These are phyloP conservation scores for Rhodomyrtus psidioides DNA, from an alignment of 441 rosid genomes.

Conservation along the genomic window DNA sequence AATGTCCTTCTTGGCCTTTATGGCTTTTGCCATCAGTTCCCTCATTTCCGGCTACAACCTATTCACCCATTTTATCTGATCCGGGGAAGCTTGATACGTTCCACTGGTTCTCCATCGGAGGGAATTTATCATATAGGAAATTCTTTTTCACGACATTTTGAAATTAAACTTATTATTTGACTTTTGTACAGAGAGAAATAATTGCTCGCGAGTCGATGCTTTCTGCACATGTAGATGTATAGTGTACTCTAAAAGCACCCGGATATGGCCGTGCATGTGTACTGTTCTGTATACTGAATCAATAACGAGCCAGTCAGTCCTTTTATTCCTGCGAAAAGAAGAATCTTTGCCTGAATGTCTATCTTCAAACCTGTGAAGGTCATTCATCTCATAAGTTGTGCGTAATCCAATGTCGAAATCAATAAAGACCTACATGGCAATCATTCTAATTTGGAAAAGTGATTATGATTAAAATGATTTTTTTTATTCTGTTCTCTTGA, in stretches of 20 bases:
- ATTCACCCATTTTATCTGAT: conserved; percentile 29
- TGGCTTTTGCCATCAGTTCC: conserved; percentile 69
- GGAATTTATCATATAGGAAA: neutral
- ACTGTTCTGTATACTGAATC: neutral
- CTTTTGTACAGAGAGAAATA: neutral
- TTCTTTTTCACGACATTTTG: neutral
- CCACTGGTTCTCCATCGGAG: neutral
- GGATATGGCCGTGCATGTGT: neutral
- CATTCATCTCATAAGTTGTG: neutral
- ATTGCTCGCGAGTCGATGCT: neutral
- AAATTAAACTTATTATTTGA: neutral
- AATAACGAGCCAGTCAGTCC: neutral
- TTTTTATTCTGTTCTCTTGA: too few species aligned
- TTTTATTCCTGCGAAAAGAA: neutral
- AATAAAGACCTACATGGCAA: too few species aligned
- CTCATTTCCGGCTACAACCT: conserved; percentile 62
- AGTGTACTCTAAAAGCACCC: neutral
- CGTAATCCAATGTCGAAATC: neutral
- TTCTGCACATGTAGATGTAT: neutral
- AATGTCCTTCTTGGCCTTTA: conserved; percentile 70
- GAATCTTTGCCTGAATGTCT: neutral
- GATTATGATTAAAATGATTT: too few species aligned
- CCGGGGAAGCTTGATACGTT: neutral
- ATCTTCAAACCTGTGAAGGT: neutral
- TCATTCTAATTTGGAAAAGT: too few species aligned